Conservation (phyloP, 208 protist genomes). For the Wallacemonas sp. region DNA sequence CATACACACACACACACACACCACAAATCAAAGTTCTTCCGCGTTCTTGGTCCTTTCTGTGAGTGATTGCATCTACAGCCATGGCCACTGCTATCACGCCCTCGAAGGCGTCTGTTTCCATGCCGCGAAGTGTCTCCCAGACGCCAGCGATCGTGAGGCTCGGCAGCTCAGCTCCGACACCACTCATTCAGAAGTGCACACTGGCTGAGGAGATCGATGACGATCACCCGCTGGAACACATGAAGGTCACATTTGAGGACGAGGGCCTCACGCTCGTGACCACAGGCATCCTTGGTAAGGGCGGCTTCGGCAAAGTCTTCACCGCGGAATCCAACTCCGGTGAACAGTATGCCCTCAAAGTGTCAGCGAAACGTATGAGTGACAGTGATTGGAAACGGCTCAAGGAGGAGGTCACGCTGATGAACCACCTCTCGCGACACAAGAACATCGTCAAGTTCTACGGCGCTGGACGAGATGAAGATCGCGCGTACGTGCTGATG, state of each 20-base stretch:
- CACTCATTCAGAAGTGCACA: conserved; percentile 72
- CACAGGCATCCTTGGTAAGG: conserved; percentile 71
- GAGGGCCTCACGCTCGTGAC: conserved; percentile 67
- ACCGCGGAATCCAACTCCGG: conserved; percentile 65
- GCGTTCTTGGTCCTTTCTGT: too few species aligned
- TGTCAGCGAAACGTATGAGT: conserved; percentile 80
- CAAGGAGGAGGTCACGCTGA: conserved; percentile 81
- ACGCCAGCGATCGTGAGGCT: conserved; percentile 66
- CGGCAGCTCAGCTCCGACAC: conserved; percentile 58
- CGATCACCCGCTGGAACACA: conserved; percentile 64
- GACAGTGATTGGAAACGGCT: conserved; percentile 80
- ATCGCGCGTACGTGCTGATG: conserved; percentile 87
- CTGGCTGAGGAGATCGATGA: conserved; percentile 37
- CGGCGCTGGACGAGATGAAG: conserved; percentile 61
- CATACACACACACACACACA: too few species aligned
- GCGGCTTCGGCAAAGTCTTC: conserved; percentile 85
- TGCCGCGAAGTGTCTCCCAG: conserved; percentile 69
- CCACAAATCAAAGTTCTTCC: too few species aligned
- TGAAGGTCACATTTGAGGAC: conserved; percentile 73
- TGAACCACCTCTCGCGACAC: conserved; percentile 86
- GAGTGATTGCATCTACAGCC: too few species aligned
- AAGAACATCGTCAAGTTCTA: conserved; percentile 87
- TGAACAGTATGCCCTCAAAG: conserved; percentile 81
- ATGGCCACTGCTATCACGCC: conserved; percentile 14
- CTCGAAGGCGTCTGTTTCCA: conserved; percentile 34